Evolutionary conservation across 805 yeast species (phyloP).

Genomic region (Candida ascalaphidarum): DNA sequence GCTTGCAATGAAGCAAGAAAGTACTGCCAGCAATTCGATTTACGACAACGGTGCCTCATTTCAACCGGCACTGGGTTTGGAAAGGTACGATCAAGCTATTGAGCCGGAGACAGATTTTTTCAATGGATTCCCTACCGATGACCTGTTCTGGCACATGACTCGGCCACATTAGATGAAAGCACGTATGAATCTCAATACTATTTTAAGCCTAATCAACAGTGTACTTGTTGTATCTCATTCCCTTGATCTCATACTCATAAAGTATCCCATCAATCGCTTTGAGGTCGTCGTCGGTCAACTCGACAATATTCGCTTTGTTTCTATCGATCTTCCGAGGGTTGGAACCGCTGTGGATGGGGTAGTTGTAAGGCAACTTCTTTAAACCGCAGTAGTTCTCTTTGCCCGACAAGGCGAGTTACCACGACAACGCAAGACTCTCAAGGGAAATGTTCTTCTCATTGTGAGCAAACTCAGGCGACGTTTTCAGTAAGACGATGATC

Average conservation of each 20-base stretch:
- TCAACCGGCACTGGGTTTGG: no score
- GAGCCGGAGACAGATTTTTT: no score
- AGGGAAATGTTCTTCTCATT: constrained; percentile 42
- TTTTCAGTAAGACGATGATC: constrained; percentile 43
- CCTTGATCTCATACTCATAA: constrained; percentile 36
- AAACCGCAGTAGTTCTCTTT: constrained; percentile 37
- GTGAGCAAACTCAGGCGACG: constrained; percentile 42
- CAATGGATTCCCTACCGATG: no score
- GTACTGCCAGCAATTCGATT: no score
- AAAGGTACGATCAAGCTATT: no score
- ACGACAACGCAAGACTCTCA: constrained; percentile 39
- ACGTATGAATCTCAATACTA: no score
- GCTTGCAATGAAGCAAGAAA: constrained; percentile 4
- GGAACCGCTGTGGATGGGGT: constrained; percentile 80
- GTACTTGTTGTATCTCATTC: constrained; percentile 48
- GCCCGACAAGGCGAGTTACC: constrained; percentile 59
- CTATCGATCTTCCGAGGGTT: constrained; percentile 50
- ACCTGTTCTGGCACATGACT: no score
- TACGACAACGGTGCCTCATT: no score
- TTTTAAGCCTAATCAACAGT: no score
- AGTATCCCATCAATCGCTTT: constrained; percentile 41
- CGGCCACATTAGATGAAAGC: no score
- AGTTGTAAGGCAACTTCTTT: constrained; percentile 39
- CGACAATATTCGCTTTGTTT: constrained; percentile 40
- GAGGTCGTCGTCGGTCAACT: constrained; percentile 51